Evolutionary conservation across 2,329 filamentous ascomycete species (phyloP).

Genomic region (Neonectria faginata): DNA sequence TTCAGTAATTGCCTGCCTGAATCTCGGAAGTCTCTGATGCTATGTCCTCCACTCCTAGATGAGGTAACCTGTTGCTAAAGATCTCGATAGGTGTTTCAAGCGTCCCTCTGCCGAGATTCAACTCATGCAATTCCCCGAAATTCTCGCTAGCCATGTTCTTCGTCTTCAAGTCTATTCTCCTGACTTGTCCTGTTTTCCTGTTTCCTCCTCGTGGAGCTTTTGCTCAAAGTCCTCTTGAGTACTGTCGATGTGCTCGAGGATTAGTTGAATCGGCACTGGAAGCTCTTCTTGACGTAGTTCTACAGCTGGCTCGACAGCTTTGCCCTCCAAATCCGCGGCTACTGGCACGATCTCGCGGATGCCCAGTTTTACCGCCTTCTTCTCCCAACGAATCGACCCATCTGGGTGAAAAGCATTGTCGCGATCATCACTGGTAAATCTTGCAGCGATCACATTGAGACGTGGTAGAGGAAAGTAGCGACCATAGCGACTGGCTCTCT

Average conservation of each 20-base stretch:
- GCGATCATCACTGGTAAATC: slow-evolving; percentile 15
- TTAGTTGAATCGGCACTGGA: slow-evolving; percentile 22
- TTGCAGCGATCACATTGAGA: slow-evolving; percentile 36
- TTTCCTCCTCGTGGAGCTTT: not conserved
- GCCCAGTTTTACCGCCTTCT: slow-evolving; percentile 42
- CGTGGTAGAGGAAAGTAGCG: slow-evolving; percentile 51
- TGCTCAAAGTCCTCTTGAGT: not conserved
- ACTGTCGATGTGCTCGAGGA: slow-evolving; percentile 20
- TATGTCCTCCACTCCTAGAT: slow-evolving; percentile 18
- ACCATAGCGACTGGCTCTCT: slow-evolving; percentile 37
- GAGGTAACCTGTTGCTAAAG: slow-evolving; percentile 8
- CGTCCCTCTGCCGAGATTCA: slow-evolving; percentile 22
- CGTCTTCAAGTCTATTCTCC: not conserved
- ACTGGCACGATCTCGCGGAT: slow-evolving; percentile 40
- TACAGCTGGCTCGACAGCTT: slow-evolving; percentile 9
- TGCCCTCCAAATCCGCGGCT: slow-evolving; percentile 3
- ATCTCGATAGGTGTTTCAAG: slow-evolving; percentile 24
- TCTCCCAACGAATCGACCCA: slow-evolving; percentile 43
- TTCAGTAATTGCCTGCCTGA: not conserved
- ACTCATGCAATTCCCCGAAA: slow-evolving; percentile 18
- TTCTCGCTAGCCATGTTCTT: not conserved
- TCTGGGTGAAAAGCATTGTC: slow-evolving; percentile 37
- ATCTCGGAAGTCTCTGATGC: slow-evolving; percentile 15
- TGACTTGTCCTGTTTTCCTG: not conserved
- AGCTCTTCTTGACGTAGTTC: slow-evolving; percentile 28